Conservation (phyloP, 441 rosid species). For the Biscutella auriculata region DNA sequence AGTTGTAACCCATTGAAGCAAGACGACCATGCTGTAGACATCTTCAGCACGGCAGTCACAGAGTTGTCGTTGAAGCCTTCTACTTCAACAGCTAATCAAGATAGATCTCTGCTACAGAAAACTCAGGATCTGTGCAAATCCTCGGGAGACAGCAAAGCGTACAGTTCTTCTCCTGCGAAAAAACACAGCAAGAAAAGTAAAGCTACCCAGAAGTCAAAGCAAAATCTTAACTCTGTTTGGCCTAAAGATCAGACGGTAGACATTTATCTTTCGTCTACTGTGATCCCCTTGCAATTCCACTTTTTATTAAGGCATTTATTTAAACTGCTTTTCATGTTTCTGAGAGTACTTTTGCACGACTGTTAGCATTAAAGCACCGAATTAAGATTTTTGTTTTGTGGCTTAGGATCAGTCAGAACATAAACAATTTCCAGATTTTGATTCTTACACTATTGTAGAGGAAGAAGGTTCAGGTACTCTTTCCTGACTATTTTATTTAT, state of each 20-base stretch:
- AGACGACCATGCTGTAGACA: constrained; percentile 14
- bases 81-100: constrained; percentile 20
- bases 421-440: constrained; percentile 52
- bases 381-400: constrained; percentile 11
- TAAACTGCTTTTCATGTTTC: neutral
- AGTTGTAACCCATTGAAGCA: constrained; percentile 13
- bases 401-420: constrained; percentile 44
- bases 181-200: constrained; percentile 29
- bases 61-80: constrained; percentile 26
- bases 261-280: constrained; percentile 15
- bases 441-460: constrained; percentile 57
- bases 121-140: constrained; percentile 25
- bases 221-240: constrained; percentile 20
- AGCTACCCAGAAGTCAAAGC: constrained; percentile 26
- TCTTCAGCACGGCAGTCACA: constrained; percentile 11
- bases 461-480: constrained; percentile 90
- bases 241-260: constrained; percentile 37
- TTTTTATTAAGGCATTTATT: neutral
- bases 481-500: neutral
- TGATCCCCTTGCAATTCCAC: neutral
- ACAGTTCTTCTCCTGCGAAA: constrained; percentile 27
- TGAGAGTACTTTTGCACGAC: neutral
- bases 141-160: constrained; percentile 22
- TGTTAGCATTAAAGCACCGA: neutral
- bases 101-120: constrained; percentile 21